phyloP scores from a whole-genome alignment of 345 rosid species.

The Camelina sativa region DNA sequence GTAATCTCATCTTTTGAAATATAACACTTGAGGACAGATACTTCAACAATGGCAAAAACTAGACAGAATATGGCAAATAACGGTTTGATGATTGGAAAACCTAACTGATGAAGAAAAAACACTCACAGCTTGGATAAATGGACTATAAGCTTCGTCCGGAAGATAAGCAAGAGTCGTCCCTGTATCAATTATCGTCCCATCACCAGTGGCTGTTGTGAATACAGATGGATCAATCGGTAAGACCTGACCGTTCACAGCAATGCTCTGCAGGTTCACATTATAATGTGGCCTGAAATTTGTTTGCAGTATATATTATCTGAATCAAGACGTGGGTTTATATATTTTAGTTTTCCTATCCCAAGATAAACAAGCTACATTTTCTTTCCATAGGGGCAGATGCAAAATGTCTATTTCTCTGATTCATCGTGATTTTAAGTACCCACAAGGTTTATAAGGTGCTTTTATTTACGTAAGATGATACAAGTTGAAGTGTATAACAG shows the following conservation, averaged over 20 bases:
- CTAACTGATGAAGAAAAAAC: conserved; percentile 1
- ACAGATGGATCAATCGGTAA: conserved; percentile 75
- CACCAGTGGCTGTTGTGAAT: conserved; percentile 72
- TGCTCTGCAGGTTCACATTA: conserved; percentile 89
- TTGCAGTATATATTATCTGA: conserved; percentile 45
- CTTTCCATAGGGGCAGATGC: not conserved
- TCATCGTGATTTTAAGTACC: conserved; percentile 7
- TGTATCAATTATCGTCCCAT: conserved; percentile 92
- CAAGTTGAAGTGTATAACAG: not conserved
- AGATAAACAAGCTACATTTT: conserved; percentile 19
- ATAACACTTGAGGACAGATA: conserved; percentile 10
- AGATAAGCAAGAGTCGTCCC: conserved; percentile 99
- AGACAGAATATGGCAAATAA: conserved; percentile 17
- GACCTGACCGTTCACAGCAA: conserved; percentile 71
- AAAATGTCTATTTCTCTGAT: conserved; percentile 4
- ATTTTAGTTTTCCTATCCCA: conserved; percentile 32
- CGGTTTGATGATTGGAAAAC: conserved; percentile 9
- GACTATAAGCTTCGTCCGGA: conserved; percentile 69
- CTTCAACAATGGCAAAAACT: conserved; percentile 7
- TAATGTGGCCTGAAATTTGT: conserved; percentile 87
- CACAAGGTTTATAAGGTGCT: not conserved
- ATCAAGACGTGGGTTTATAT: conserved; percentile 39
- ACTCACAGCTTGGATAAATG: conserved; percentile 80
- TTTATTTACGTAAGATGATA: not conserved
- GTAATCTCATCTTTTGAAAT: conserved; percentile 1